A percentile compares a stretch with the other conserved stretches of the same genome.
Conservation (phyloP, 129 eudicot species). For the Scalesia atractyloides region DNA sequence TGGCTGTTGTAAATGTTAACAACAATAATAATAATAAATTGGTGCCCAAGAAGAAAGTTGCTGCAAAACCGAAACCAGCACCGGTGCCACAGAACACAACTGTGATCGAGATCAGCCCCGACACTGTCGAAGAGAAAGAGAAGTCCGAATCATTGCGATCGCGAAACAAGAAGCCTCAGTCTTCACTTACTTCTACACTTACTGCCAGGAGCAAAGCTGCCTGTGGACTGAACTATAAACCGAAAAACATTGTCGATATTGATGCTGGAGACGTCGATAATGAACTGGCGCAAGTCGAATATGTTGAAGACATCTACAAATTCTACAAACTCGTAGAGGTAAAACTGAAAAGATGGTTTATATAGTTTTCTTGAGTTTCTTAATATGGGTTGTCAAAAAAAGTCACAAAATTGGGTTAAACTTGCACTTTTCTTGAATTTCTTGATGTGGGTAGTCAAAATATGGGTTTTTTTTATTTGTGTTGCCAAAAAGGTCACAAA, state of each 20-base stretch:
- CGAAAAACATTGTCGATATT: slow-evolving; percentile 24
- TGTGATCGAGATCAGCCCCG: slow-evolving; percentile 75
- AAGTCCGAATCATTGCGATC: slow-evolving; percentile 23
- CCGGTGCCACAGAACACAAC: slow-evolving; percentile 29
- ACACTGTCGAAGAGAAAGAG: slow-evolving; percentile 38
- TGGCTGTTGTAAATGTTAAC: slow-evolving; percentile 30
- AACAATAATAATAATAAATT: slow-evolving; percentile 22
- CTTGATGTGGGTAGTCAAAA: neutral
- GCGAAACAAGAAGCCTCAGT: slow-evolving; percentile 52
- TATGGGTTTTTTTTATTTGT: too few relatives aligned
- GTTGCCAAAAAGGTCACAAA: neutral
- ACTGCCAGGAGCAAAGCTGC: slow-evolving; percentile 21
- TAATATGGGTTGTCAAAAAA: neutral
- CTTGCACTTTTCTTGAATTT: neutral
- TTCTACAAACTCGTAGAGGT: slow-evolving; percentile 83
- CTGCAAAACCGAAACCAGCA: slow-evolving; percentile 53
- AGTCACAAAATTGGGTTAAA: neutral
- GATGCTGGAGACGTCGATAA: slow-evolving; percentile 72
- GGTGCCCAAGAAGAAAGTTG: slow-evolving; percentile 51
- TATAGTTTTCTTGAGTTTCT: neutral
- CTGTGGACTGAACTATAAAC: slow-evolving; percentile 15
- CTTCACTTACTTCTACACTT: slow-evolving; percentile 59
- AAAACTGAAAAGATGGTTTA: neutral
- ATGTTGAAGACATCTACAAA: slow-evolving; percentile 82
- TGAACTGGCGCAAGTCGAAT: slow-evolving; percentile 79